Conservation (phyloP, 164 flowering plant species). For the Annona cherimola region DNA sequence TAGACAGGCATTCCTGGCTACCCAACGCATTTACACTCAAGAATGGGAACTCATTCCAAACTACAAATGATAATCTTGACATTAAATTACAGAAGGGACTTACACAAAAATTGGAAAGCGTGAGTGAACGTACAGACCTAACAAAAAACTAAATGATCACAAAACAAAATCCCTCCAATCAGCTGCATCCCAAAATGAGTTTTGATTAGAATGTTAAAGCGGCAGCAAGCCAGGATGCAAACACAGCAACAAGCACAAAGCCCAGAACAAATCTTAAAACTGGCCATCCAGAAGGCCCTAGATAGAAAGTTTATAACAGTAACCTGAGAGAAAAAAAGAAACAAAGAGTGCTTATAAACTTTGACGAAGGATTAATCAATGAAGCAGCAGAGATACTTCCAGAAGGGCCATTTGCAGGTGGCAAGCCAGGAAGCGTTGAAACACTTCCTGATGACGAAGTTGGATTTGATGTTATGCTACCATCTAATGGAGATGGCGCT, state of each 20-base stretch:
- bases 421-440: constrained; percentile 33
- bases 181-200: constrained; percentile 5
- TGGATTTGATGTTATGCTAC: constrained; percentile 34
- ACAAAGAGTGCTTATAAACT: constrained; percentile 17
- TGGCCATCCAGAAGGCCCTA: constrained; percentile 4
- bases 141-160: not conserved
- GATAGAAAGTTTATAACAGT: constrained; percentile 23
- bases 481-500: constrained; percentile 46
- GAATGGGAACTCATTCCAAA: not conserved
- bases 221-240: constrained; percentile 2
- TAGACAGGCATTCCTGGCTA: not conserved
- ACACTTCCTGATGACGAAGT: constrained; percentile 34
- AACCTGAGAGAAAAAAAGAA: constrained; percentile 25
- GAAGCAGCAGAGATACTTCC: constrained; percentile 48
- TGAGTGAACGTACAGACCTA: not conserved
- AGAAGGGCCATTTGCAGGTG: constrained; percentile 62
- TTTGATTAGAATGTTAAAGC: constrained; percentile 21
- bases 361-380: constrained; percentile 28
- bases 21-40: too few relatives aligned
- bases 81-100: constrained; percentile 12
- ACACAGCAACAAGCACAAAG: constrained; percentile 3
- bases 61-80: constrained; percentile 7
- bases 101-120: not conserved
- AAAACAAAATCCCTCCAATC: constrained; percentile 4
- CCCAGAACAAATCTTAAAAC: constrained; percentile 15